Base-by-base conservation (phyloP, 371 early-diverging fungal species). In the Rozella allomycis region DNA sequence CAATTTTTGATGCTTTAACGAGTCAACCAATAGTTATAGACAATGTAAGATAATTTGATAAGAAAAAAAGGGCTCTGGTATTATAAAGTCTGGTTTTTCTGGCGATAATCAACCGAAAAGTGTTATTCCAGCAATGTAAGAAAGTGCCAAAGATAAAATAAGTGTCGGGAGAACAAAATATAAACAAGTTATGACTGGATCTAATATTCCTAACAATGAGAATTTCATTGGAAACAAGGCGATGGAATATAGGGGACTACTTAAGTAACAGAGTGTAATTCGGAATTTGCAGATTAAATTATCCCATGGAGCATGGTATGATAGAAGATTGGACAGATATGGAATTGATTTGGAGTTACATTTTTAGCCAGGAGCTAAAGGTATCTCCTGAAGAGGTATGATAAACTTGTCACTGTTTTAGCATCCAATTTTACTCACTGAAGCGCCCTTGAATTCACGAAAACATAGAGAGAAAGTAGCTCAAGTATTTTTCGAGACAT, bases 401-500 rank as follows among this genome's bases (percentile, higher is more conserved):
- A n/a, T n/a, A n/a, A n/a, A n/a, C n/a, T n/a, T n/a, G n/a, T n/a
- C n/a, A n/a, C n/a, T n/a, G n/a, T n/a, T n/a, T n/a, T 45, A 79
- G 77, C 93, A 91, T 54, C 90, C 93, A 25, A 80, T 90, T 11
- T 60, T 87, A 33, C 58, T 88, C 45, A 91, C 93, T 10, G 90
- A 88, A 55, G 85, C 87, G 18, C 88, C 90, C 26, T 62, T 83
- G 33, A 87, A 87, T 46, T 85, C 90, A 27, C 62, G 75, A 30
- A 40, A 55, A 17, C 81, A 87, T 55, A 69, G 94, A 31, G 94
- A 93, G 30, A 59, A 69, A 27, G 78, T 77, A 18, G 84, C 86
- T 23, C 86, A 87, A 54, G 75, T 90, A 37, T 78, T 90, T 47
- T 90, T 93, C 45, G 94, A 93, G 42, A 90, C 90, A 4, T 93